A percentile compares a stretch with the other conserved stretches of the same genome.
phyloP scores from a whole-genome alignment of 2,329 filamentous ascomycete genomes.

The Aspergillus hiratsukae region DNA sequence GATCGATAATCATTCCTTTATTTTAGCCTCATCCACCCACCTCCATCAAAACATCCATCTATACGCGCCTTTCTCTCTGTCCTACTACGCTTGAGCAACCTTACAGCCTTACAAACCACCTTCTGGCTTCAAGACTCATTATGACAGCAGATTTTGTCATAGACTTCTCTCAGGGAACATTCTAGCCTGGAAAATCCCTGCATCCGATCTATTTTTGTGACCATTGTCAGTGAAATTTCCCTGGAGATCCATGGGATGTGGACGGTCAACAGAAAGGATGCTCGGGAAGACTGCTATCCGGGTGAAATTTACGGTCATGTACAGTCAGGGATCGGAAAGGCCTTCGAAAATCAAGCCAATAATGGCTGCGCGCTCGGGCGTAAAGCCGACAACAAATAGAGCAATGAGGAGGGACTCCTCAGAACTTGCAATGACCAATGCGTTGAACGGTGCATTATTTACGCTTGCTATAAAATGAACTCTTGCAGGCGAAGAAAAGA shows the following conservation, averaged over 20 bases:
- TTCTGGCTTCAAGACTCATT: neutral
- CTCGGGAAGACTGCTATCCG: neutral
- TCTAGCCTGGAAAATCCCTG: neutral
- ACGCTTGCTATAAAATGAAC: neutral
- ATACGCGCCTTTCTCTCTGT: neutral
- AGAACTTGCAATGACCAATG: neutral
- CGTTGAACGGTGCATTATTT: neutral
- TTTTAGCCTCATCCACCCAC: neutral
- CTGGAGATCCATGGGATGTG: neutral
- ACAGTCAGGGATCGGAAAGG: neutral
- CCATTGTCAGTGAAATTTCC: neutral
- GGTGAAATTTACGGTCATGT: neutral
- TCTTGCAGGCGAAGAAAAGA: neutral
- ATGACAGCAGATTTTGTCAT: neutral
- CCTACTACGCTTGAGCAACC: neutral
- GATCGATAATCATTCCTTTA: conserved; percentile 1
- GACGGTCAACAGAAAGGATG: neutral
- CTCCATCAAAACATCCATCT: neutral
- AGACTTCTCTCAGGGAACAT: neutral
- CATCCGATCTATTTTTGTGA: neutral
- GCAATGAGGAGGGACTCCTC: neutral
- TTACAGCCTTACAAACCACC: neutral
- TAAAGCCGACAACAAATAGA: neutral
- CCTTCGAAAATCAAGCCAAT: neutral
- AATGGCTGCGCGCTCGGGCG: neutral